Evolutionary conservation across 495 filamentous ascomycete species (phyloP).

Genomic region (Hypoxylon rickii): DNA sequence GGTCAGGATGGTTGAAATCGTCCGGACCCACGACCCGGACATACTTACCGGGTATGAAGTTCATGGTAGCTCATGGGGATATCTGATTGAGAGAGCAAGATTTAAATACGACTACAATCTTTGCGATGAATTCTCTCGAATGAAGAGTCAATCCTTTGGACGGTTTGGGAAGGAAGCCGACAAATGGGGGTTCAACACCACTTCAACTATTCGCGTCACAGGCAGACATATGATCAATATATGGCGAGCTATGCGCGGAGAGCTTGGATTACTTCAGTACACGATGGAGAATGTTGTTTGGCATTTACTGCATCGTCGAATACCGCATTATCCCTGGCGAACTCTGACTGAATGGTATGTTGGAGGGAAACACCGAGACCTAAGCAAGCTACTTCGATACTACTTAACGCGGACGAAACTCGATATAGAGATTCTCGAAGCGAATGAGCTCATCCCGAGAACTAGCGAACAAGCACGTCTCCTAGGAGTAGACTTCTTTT

Average conservation of each 20-base stretch:
- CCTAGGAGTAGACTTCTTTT: conserved; percentile 94
- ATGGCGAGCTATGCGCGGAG: conserved; percentile 93
- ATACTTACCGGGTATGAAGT: conserved; percentile 96
- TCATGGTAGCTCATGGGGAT: conserved; percentile 91
- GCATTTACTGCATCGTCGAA: conserved; percentile 86
- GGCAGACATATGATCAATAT: conserved; percentile 96
- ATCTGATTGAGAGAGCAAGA: conserved; percentile 86
- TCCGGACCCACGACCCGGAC: conserved; percentile 83
- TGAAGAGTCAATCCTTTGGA: conserved; percentile 79
- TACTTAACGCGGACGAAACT: conserved; percentile 77
- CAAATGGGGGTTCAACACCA: conserved; percentile 90
- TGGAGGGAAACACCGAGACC: conserved; percentile 65
- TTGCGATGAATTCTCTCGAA: conserved; percentile 86
- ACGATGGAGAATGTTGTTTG: conserved; percentile 97
- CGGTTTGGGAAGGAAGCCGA: conserved; percentile 84
- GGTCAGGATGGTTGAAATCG: conserved; percentile 80
- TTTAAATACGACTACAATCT: conserved; percentile 88
- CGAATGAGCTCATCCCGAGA: conserved; percentile 84
- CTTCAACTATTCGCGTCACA: conserved; percentile 83
- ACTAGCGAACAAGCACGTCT: conserved; percentile 95
- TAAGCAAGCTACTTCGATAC: conserved; percentile 78
- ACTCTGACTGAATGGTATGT: conserved; percentile 83
- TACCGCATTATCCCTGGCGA: conserved; percentile 82
- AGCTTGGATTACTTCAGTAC: conserved; percentile 89
- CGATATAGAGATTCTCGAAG: conserved; percentile 87